phyloP scores from a whole-genome alignment of 2,329 filamentous ascomycete genomes.

The Curvularia verruculosa region DNA sequence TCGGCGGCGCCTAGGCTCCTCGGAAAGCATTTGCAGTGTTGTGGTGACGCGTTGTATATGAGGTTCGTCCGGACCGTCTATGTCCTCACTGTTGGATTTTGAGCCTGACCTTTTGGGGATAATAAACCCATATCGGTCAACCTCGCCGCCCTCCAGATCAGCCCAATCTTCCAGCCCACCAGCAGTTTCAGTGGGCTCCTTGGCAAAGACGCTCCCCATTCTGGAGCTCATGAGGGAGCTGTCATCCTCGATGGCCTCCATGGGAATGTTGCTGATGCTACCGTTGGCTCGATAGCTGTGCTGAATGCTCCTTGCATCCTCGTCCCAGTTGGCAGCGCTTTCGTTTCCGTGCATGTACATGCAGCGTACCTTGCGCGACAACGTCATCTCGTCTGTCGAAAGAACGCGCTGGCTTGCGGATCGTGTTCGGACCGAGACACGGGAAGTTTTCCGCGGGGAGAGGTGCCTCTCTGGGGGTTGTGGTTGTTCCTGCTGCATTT shows the following conservation, averaged over 20 bases:
- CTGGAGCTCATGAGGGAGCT: conserved; percentile 40
- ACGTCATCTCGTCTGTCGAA: conserved; percentile 67
- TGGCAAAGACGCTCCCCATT: conserved; percentile 46
- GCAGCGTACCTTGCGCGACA: conserved; percentile 66
- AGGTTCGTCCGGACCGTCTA: conserved; percentile 43
- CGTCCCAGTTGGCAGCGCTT: conserved; percentile 55
- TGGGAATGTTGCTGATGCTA: conserved; percentile 33
- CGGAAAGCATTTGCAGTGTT: conserved; percentile 61
- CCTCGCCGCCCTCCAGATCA: conserved; percentile 63
- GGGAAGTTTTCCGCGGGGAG: conserved; percentile 45
- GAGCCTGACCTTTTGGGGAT: conserved; percentile 50
- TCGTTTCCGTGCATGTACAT: conserved; percentile 70
- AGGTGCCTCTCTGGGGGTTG: conserved; percentile 25
- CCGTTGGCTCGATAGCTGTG: conserved; percentile 35
- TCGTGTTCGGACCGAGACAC: conserved; percentile 43
- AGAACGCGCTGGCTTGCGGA: conserved; percentile 56
- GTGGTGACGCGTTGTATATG: conserved; percentile 65
- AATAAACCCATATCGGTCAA: conserved; percentile 72
- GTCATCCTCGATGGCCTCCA: conserved; percentile 37
- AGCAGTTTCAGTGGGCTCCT: conserved; percentile 63
- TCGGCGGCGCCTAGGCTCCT: conserved; percentile 61
- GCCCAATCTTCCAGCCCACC: conserved; percentile 71
- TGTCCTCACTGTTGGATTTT: conserved; percentile 33
- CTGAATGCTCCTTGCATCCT: conserved; percentile 26
- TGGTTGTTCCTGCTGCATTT: conserved; percentile 21